A percentile compares a stretch with the other conserved stretches of the same genome.
Conservation (phyloP, 805 yeast genomes). For the Suhomyces vadensis region DNA sequence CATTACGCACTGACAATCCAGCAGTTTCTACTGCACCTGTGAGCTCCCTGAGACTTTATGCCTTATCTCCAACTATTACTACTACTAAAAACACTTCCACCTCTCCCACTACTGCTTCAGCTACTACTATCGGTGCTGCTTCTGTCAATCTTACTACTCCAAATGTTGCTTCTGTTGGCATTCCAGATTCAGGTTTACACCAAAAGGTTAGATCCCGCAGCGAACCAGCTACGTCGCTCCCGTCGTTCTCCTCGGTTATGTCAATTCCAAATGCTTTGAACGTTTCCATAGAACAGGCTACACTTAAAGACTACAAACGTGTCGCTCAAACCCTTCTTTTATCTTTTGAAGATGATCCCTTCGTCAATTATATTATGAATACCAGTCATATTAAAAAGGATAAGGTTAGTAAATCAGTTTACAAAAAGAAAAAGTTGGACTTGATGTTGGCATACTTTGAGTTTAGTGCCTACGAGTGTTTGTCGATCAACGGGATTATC, state of each 20-base stretch:
- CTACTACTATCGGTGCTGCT: slow-evolving; percentile 2
- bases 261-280: slow-evolving; percentile 16
- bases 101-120: slow-evolving; percentile 1
- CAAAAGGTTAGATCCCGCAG: slow-evolving; percentile 5
- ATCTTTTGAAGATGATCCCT: slow-evolving; percentile 57
- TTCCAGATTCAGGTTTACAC: neutral
- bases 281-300: slow-evolving; percentile 14
- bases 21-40: slow-evolving; percentile 7
- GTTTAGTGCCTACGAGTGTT: slow-evolving; percentile 51
- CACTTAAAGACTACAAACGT: slow-evolving; percentile 51
- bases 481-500: slow-evolving; percentile 51
- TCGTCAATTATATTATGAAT: slow-evolving; percentile 50
- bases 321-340: slow-evolving; percentile 55
- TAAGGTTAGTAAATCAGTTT: slow-evolving; percentile 29
- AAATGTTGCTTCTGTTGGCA: neutral
- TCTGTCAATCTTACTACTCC: neutral
- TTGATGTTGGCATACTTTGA: slow-evolving; percentile 54
- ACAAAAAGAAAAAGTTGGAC: slow-evolving; percentile 37
- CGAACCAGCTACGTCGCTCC: slow-evolving; percentile 7
- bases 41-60: slow-evolving; percentile 26
- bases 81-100: slow-evolving; percentile 1
- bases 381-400: slow-evolving; percentile 26
- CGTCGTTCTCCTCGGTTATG: slow-evolving; percentile 8
- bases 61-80: slow-evolving; percentile 1
- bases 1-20: neutral